Conservation (phyloP, 805 yeast genomes). For the Torulaspora indica region DNA sequence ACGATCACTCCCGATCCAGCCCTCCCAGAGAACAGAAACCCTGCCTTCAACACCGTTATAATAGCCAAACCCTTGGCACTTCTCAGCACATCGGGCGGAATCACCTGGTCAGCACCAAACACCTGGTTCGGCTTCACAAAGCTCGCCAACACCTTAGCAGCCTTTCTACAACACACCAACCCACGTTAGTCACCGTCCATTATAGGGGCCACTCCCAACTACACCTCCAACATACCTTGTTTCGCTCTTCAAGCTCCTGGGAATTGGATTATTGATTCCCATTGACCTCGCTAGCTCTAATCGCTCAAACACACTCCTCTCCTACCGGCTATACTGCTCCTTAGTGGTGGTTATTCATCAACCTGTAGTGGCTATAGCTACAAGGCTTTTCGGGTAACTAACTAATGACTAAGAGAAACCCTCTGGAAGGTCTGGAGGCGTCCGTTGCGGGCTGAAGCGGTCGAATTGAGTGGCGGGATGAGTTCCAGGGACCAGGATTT, state of each 20-base stretch:
- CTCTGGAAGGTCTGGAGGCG: neutral
- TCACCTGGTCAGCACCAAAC: constrained; percentile 80
- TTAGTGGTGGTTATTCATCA: neutral
- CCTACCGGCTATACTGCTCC: neutral
- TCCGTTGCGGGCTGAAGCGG: neutral
- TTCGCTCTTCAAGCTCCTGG: constrained; percentile 82
- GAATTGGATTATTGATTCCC: constrained; percentile 93
- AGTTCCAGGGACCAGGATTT: constrained; percentile 19
- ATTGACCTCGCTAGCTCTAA: constrained; percentile 30
- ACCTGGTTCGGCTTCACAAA: constrained; percentile 93
- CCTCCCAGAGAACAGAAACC: constrained; percentile 91
- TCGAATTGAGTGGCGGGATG: constrained; percentile 4
- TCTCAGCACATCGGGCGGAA: constrained; percentile 81
- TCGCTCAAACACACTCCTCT: neutral
- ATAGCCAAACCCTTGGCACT: constrained; percentile 91
- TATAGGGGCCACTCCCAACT: neutral
- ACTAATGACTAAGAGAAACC: neutral
- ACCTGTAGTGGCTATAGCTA: neutral
- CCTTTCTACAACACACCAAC: constrained; percentile 51
- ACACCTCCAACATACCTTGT: constrained; percentile 54
- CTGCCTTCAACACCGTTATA: constrained; percentile 93
- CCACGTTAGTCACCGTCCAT: neutral
- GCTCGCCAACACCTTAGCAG: constrained; percentile 84
- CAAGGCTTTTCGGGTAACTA: constrained; percentile 6
- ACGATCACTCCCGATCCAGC: constrained; percentile 97